Percentiles rank a stretch among this genome's conserved stretches.
phyloP scores from a whole-genome alignment of 345 rosid genomes.

The Eucalyptus erythrocorys region DNA sequence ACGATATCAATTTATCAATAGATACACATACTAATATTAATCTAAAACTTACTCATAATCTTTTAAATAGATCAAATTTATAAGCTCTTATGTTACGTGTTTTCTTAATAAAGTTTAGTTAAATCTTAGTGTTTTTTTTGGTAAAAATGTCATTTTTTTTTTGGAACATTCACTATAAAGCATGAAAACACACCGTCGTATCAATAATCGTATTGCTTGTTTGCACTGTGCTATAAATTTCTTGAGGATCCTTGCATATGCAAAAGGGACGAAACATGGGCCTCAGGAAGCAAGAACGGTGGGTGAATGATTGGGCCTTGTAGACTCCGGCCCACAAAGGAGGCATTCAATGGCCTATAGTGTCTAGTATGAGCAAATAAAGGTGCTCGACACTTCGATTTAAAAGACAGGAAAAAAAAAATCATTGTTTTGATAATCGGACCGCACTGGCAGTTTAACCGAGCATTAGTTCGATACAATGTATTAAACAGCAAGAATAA shows the following conservation, averaged over 20 bases:
- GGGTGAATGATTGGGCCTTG: background rate
- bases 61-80: too few relatives aligned
- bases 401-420: too few relatives aligned
- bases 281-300: background rate
- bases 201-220: background rate
- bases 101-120: background rate
- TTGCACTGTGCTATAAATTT: background rate
- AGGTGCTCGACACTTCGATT: background rate
- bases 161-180: background rate
- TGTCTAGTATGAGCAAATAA: background rate
- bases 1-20: too few relatives aligned
- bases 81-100: background rate
- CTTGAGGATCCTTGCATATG: background rate
- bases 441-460: too few relatives aligned
- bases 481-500: background rate
- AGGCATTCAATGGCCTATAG: background rate
- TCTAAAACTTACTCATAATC: background rate
- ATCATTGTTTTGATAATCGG: too few relatives aligned
- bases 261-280: background rate
- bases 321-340: background rate
- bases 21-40: background rate
- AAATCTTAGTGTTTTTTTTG: background rate
- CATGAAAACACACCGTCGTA: background rate
- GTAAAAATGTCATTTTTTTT: background rate
- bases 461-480: too few relatives aligned